Evolutionary conservation across 2,329 filamentous ascomycete genomes (phyloP), one percentile per base, ranked within the genome.

Genomic region (Knoxdaviesia proteae): DNA sequence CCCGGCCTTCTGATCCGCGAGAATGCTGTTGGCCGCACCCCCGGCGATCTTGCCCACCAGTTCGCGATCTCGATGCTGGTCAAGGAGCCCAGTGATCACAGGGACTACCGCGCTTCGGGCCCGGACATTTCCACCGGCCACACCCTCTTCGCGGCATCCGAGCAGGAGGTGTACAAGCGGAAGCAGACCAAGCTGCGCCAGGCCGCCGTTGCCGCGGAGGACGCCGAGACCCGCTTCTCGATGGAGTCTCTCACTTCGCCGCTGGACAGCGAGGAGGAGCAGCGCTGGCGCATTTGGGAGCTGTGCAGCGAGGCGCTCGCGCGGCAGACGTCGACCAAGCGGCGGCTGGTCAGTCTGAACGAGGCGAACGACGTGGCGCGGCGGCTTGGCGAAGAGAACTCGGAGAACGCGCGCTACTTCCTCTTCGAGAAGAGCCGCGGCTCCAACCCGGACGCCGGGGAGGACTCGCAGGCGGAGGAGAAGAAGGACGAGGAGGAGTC

Each of bases 11-110:
- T 84, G 0, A 67, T 71, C 49, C 70, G 76, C 29, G 84, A 90
- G 54, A 87, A 87, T 49, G 73, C 80, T 0, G 80, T 80, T 0
- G 84, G 84, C 2, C 68, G 71, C 10, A 90, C 82, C 0, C 78
- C 83, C 0, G 64, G 68, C 32, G 82, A 90, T 50, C 58, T 82
- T 40, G 73, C 77, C 0, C 41, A 10, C 11, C 37, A 32, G 8
- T 29, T 40, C 7, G 32, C 7, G 5, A 30, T 32, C 7, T 44
- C 35, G 37, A 30, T 31, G 6, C 6, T 35, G 29, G 6, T 20
- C 6, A 6, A 9, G 1, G 10, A 4, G 11, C 7, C 29, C 38
- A 9, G 31, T 32, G 5, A 29, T 6, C 31, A 20, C 6, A 4
- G 20, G 29, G 6, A 36, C 34, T 3, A 29, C 8, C 32, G 5